A percentile compares a stretch with the other conserved stretches of the same genome.
phyloP scores from a whole-genome alignment of 805 yeast species.

The Ogataea corticis region DNA sequence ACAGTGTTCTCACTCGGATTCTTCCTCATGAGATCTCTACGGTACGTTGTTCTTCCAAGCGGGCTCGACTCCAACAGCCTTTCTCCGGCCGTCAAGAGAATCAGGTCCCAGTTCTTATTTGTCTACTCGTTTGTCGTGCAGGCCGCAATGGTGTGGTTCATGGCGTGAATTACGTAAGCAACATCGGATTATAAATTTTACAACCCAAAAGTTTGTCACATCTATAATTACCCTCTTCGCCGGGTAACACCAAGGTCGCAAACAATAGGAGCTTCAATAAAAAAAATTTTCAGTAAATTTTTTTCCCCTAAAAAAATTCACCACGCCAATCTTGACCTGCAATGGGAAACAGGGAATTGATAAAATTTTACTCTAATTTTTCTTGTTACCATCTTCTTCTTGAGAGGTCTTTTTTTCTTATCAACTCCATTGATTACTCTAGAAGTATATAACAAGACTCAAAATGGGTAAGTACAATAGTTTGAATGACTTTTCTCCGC shows the following conservation, averaged over 20 bases:
- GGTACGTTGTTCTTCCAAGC: slow-evolving; percentile 67
- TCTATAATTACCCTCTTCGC: neutral
- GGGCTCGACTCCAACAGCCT: slow-evolving; percentile 57
- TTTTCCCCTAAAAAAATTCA: neutral
- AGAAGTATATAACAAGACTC: slow-evolving; percentile 13
- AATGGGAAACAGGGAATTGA: slow-evolving; percentile 3
- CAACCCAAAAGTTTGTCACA: too few relatives aligned
- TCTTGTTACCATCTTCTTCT: neutral
- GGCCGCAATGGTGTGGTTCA: slow-evolving; percentile 69
- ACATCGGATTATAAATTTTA: neutral
- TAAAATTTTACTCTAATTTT: slow-evolving; percentile 4
- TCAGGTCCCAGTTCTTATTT: slow-evolving; percentile 84
- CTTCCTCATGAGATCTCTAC: slow-evolving; percentile 68
- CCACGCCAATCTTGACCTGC: slow-evolving; percentile 2
- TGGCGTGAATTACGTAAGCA: slow-evolving; percentile 37
- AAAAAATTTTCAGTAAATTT: slow-evolving; percentile 6
- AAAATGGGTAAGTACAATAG: slow-evolving; percentile 24
- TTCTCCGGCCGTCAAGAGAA: slow-evolving; percentile 67
- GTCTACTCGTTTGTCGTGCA: slow-evolving; percentile 83
- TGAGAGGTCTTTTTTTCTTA: slow-evolving; percentile 4
- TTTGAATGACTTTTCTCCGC: neutral
- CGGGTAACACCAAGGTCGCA: neutral
- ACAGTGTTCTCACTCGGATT: slow-evolving; percentile 59
- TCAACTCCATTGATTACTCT: slow-evolving; percentile 14
- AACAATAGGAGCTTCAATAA: neutral